Conservation (phyloP, 2,329 filamentous ascomycete species). For the Neocucurbitaria cava region DNA sequence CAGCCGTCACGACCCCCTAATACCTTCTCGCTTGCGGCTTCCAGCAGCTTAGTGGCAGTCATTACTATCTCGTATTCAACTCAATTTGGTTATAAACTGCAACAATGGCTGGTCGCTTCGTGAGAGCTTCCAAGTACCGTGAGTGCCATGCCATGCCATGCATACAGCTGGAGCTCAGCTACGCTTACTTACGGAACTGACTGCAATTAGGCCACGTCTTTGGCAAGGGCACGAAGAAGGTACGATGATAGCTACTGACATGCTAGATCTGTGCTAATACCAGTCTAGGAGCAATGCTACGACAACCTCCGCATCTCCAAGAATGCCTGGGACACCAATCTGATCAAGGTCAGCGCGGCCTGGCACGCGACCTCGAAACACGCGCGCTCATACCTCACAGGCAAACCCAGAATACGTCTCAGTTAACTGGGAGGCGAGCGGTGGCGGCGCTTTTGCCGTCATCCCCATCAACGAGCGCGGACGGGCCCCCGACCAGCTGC, state of each 20-base stretch:
- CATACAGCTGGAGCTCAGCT: conserved; percentile 31
- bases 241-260: conserved; percentile 32
- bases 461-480: conserved; percentile 89
- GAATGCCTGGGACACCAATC: conserved; percentile 99
- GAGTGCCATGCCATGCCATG: conserved; percentile 42
- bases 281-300: conserved; percentile 83
- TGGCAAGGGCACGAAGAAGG: conserved; percentile 90
- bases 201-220: conserved; percentile 85
- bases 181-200: conserved; percentile 36
- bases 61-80: conserved; percentile 12
- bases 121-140: conserved; percentile 78
- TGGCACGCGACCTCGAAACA: conserved; percentile 37
- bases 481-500: conserved; percentile 89
- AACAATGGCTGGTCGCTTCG: conserved; percentile 73
- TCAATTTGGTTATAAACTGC: conserved; percentile 8
- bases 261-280: not conserved
- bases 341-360: conserved; percentile 78
- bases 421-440: conserved; percentile 97
- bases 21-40: conserved; percentile 9
- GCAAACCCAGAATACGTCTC: conserved; percentile 95
- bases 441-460: conserved; percentile 95
- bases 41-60: conserved; percentile 11
- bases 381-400: conserved; percentile 56
- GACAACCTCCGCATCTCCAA: conserved; percentile 96
- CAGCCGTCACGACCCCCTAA: conserved; percentile 9